phyloP scores from a whole-genome alignment of 1,139 yeast species.

The Taphrina confusa region DNA sequence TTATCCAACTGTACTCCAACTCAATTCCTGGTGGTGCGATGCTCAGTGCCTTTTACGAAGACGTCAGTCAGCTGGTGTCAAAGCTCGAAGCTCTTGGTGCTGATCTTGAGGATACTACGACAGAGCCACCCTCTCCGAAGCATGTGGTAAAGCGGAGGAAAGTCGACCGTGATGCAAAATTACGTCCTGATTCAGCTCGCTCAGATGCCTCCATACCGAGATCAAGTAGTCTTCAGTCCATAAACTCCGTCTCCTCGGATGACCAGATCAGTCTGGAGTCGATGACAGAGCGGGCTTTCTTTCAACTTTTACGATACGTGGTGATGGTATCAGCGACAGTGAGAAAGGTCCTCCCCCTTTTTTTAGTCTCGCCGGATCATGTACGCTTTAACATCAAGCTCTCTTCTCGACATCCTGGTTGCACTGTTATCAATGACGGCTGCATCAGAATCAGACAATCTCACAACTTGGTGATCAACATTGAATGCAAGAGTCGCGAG shows the following conservation, averaged over 20 bases:
- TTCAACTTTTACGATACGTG: background rate
- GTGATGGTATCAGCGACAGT: background rate
- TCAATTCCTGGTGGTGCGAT: background rate
- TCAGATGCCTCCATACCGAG: background rate
- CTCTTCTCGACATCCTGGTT: background rate
- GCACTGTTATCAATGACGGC: background rate
- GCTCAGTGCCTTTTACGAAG: background rate
- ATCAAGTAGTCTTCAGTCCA: slow-evolving; percentile 1
- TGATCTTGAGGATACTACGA: background rate
- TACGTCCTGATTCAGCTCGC: background rate
- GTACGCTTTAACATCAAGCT: background rate
- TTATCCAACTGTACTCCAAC: background rate
- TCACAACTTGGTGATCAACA: background rate
- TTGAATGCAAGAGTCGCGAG: slow-evolving; percentile 1
- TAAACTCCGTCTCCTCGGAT: slow-evolving; percentile 2
- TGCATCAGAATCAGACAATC: background rate
- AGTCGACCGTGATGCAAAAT: background rate
- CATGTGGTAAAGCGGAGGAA: background rate
- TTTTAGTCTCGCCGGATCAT: background rate
- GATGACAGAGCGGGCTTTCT: slow-evolving; percentile 1
- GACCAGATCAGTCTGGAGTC: background rate
- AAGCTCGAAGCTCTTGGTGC: background rate
- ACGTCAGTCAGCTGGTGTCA: no score
- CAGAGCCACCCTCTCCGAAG: background rate
- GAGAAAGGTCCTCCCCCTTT: background rate